These are phyloP conservation scores for Sporothrix schenckii DNA, from an alignment of 2,329 filamentous ascomycete genomes.

Conservation along the genomic window DNA sequence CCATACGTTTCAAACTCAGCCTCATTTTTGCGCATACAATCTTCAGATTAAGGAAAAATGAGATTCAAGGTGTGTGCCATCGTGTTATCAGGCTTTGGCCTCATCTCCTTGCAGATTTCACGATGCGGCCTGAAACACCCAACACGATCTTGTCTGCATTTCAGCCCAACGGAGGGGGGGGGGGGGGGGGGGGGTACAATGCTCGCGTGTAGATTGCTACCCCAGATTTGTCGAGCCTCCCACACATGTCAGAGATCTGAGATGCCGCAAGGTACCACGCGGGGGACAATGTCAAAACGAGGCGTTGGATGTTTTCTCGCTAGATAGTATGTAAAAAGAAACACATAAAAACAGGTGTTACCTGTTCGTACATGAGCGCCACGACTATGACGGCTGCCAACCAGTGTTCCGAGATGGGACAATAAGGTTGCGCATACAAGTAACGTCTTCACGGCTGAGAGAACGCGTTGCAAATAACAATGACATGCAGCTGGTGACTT, in stretches of 20 bases:
- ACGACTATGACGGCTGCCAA: neutral
- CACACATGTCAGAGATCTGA: conserved; percentile 26
- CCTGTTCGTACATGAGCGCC: neutral
- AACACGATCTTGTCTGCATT: conserved; percentile 41
- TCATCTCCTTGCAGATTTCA: conserved; percentile 7
- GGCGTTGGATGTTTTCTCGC: conserved; percentile 15
- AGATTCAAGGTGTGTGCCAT: neutral
- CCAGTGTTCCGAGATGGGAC: neutral
- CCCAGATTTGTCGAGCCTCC: conserved; percentile 18
- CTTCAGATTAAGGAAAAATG: neutral
- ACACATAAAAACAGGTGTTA: neutral
- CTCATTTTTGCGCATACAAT: neutral
- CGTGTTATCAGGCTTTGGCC: neutral
- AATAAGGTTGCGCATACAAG: neutral
- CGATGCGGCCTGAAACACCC: conserved; percentile 35
- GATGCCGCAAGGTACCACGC: conserved; percentile 17
- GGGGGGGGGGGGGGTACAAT: conserved; percentile 10
- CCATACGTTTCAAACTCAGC: conserved; percentile 9
- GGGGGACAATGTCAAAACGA: conserved; percentile 6
- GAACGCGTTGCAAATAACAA: conserved; percentile 26
- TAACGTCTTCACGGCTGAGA: neutral
- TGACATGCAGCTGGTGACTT: conserved; percentile 49
- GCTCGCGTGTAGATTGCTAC: conserved; percentile 23
- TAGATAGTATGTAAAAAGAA: too few relatives aligned
- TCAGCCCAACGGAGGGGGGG: conserved; percentile 41